phyloP scores from a whole-genome alignment of 2,329 filamentous ascomycete species.

The Fusarium cyanostomum region DNA sequence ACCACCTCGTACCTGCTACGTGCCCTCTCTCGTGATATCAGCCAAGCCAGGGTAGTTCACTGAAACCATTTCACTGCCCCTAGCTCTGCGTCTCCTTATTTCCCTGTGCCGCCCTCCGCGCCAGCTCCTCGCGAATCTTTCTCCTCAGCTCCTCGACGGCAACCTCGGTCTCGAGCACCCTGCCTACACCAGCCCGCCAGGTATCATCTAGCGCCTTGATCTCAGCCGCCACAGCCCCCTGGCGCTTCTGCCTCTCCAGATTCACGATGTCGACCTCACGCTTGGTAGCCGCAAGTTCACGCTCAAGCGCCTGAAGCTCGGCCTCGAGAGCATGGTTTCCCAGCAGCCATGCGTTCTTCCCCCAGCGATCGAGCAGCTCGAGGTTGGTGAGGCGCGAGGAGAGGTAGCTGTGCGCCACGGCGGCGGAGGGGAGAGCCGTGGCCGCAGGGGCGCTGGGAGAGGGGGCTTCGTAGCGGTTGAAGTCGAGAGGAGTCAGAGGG shows the following conservation, averaged over 20 bases:
- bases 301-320: slow-evolving; percentile 71
- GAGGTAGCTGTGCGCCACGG: slow-evolving; percentile 63
- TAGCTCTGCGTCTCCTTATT: background rate
- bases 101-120: slow-evolving; percentile 39
- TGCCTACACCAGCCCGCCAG: slow-evolving; percentile 82
- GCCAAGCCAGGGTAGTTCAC: background rate
- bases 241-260: slow-evolving; percentile 71
- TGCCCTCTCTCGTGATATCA: background rate
- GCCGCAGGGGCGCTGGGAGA: slow-evolving; percentile 58
- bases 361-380: slow-evolving; percentile 78
- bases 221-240: slow-evolving; percentile 78
- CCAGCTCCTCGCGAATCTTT: slow-evolving; percentile 72
- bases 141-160: slow-evolving; percentile 77
- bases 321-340: slow-evolving; percentile 83
- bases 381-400: slow-evolving; percentile 65
- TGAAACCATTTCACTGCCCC: background rate
- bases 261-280: slow-evolving; percentile 79
- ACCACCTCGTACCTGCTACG: background rate
- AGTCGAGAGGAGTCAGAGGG: slow-evolving; percentile 68
- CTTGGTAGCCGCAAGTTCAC: slow-evolving; percentile 74
- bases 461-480: slow-evolving; percentile 81
- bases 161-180: slow-evolving; percentile 85
- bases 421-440: slow-evolving; percentile 67
- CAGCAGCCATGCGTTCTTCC: slow-evolving; percentile 92
- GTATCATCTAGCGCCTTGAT: slow-evolving; percentile 76